phyloP scores from a whole-genome alignment of 148 eudicot species.

The Selenicereus undatus region DNA sequence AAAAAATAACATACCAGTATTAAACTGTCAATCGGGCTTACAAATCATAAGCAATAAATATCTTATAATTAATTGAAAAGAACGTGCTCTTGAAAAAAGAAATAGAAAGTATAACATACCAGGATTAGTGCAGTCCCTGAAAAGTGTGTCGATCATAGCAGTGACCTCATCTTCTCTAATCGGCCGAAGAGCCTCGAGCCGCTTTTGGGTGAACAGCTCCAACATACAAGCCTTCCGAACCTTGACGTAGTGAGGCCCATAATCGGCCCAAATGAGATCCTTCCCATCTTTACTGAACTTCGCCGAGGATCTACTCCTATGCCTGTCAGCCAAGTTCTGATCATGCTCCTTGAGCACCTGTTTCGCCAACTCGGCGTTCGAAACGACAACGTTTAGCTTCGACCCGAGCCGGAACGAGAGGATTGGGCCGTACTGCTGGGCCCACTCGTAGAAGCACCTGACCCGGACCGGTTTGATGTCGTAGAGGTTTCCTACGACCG shows the following conservation, averaged over 20 bases:
- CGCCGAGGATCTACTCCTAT: constrained; percentile 47
- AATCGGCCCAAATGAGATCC: constrained; percentile 86
- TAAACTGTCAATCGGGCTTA: too few species aligned
- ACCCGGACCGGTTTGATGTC: constrained; percentile 60
- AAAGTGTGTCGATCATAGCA: constrained; percentile 75
- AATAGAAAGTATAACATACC: constrained; percentile 28
- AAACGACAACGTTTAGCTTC: constrained; percentile 56
- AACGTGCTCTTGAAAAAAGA: too few species aligned
- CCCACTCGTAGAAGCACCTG: constrained; percentile 69
- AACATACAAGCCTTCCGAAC: constrained; percentile 71
- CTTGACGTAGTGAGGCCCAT: constrained; percentile 90
- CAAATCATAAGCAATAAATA: too few species aligned
- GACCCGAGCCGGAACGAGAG: constrained; percentile 65
- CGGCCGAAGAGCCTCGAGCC: constrained; percentile 67
- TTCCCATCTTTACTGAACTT: constrained; percentile 57
- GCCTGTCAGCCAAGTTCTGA: constrained; percentile 61
- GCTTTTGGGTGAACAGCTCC: constrained; percentile 64
- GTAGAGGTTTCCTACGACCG: constrained; percentile 75
- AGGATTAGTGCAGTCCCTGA: constrained; percentile 39
- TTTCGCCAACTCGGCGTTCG: constrained; percentile 52
- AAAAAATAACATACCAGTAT: too few species aligned
- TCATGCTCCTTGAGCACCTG: constrained; percentile 78
- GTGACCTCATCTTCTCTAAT: constrained; percentile 88
- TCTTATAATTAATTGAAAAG: too few species aligned
- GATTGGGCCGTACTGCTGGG: constrained; percentile 71